Base-by-base conservation (phyloP, 805 yeast genomes). In the Candida sphagnicola region DNA sequence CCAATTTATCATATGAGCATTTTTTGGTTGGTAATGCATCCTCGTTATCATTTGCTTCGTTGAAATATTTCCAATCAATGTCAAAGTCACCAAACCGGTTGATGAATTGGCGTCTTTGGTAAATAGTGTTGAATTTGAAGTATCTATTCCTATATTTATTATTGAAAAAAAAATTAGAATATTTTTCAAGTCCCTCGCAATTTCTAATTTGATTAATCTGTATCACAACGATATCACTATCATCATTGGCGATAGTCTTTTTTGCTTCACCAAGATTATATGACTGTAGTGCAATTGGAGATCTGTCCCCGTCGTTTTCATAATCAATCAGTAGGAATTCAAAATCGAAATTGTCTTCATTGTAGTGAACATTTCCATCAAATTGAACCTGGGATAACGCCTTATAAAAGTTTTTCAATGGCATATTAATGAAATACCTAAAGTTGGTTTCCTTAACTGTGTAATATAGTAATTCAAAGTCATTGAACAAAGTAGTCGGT, bases 321-420 rank as follows among this genome's bases (percentile, higher is more conserved):
- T 26, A 8, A 13, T 26, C 29, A 11, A 21, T 8, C 15, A 26
- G 12, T 6, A 21, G 24, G 29, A 26, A 26, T 12, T 26, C 29
- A 26, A 26, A 26, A 10, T 10, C 5, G 13, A 12, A 26, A 13
- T 26, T n/a, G 12, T 13, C 5, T 13, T 8, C 14, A 26, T 26
- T n/a, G 13, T 12, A 26, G 6, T 10, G 6, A 3, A 11, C 4
- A 15, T 19, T 18, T 3, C 19, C 25, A 6, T 18, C 25, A 13
- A 41, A 18, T 38, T 65, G 70, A 14, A 60, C 64, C 32, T 54
- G 46, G 34, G 70, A 62, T 30, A 76, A 57, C 2, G 75, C 74
- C 44, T 67, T 68, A 51, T 73, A 74, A 8, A 75, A 54, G 33
- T 67, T 65, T 37, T 73, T 72, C 29, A 75, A 53, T 4, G 76